Base-by-base conservation (phyloP, 768 basidiomycete species). In the Lentinula sp. region DNA sequence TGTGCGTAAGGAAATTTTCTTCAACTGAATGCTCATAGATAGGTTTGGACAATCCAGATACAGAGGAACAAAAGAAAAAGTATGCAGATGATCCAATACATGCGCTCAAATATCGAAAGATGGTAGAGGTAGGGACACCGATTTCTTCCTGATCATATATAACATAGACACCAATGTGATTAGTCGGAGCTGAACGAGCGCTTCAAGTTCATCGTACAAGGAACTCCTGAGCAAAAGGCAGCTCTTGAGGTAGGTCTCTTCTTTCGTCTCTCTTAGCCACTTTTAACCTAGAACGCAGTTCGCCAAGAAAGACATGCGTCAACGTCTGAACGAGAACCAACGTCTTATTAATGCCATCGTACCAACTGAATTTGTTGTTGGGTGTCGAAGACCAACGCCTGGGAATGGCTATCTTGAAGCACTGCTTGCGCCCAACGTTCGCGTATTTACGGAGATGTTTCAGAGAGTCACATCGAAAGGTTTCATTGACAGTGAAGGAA, bases 381-480 rank as follows among this genome's bases (percentile, higher is more conserved):
- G 74, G 3, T 83, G 81, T 68, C 71, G 80, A 31, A 70, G 82
- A 15, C 71, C 81, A 13, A 84, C 82, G 0, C 78, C 80, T 2
- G 81, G 80, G 1, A 78, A 78, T 3, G 80, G 82, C 7, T 84
- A 81, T 63, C 71, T 83, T 46, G 79, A 82, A 62, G 78, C 82
- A 0, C 68, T 83, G 3, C 74, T 75, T 51, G 72, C 76, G 65
- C 75, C 77, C 59, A 81, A 82, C 59, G 81, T 78, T 60, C 52
- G 75, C 21, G 78, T 79, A 40, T 67, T 77, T 37, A 68, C 77
- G 0, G 70, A 74, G 11, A 69, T 71, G 49, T 81, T 83, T 65
- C 74, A 72, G 62, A 70, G 71, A 6, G 65, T 83, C 60, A 81
- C 78, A 0, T 69, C 70, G 37, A 74, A 69, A 1, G 81, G 82